These are phyloP conservation scores for Nitzschia sp. DNA, from an alignment of 108 stramenopile species.

Conservation along the genomic window DNA sequence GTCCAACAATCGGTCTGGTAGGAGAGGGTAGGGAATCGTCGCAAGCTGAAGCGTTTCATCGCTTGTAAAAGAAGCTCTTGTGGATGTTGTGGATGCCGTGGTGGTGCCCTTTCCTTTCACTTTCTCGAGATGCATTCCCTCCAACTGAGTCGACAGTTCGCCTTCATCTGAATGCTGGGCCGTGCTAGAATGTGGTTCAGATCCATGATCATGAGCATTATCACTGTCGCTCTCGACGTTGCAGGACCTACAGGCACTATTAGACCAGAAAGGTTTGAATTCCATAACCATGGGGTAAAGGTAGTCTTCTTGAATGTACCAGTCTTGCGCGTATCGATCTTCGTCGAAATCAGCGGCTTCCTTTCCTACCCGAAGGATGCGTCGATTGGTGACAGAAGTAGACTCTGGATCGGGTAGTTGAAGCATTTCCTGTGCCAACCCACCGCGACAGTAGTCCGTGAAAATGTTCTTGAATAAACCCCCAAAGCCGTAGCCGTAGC, in stretches of 20 bases:
- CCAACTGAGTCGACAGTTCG: not conserved
- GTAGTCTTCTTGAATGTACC: slow-evolving; percentile 20
- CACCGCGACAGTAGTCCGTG: slow-evolving; percentile 71
- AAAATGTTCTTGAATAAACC: slow-evolving; percentile 71
- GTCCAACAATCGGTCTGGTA: slow-evolving; percentile 10
- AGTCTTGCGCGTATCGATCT: slow-evolving; percentile 78
- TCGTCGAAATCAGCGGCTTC: slow-evolving; percentile 77
- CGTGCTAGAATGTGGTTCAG: slow-evolving; percentile 42
- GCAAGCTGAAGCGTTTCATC: slow-evolving; percentile 70
- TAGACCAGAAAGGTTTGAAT: slow-evolving; percentile 23
- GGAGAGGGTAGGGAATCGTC: slow-evolving; percentile 55
- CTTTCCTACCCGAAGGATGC: slow-evolving; percentile 49
- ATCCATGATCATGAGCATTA: slow-evolving; percentile 33
- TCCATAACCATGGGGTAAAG: slow-evolving; percentile 26
- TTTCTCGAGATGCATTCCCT: not conserved
- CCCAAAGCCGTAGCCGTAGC: slow-evolving; percentile 70
- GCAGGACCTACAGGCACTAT: too few relatives aligned
- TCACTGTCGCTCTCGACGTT: not conserved
- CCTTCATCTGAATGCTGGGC: too few relatives aligned
- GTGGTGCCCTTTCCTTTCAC: not conserved
- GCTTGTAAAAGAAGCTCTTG: slow-evolving; percentile 31
- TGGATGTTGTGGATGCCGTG: not conserved
- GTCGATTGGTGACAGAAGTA: slow-evolving; percentile 25
- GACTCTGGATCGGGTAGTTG: slow-evolving; percentile 69
- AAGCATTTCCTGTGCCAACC: slow-evolving; percentile 78